Evolutionary conservation across 2,329 filamentous ascomycete genomes (phyloP), one percentile per base, ranked within the genome.

Genomic region (Aspergillus intermedius): DNA sequence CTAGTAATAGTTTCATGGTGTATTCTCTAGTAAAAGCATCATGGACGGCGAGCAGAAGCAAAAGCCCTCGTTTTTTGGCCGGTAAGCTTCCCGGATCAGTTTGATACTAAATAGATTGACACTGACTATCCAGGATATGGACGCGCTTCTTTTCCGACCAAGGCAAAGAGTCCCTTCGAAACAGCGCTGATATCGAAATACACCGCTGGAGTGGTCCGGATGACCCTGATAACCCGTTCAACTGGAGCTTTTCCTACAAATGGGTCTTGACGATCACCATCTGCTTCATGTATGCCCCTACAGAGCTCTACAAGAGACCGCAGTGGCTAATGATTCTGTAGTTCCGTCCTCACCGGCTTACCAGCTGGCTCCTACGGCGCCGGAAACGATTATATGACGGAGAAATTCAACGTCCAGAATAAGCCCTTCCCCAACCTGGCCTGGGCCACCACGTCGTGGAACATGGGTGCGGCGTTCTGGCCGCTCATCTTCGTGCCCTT

Each of bases 331-430:
- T 43, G 13, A 43, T 19, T 2, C 7, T 10, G 23, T 12, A 66
- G 65, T 12, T 73, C 70, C 3, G 70, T 74, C 44, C 49, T 73
- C 4, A 72, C 70, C 0, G 68, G 70, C 25, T 55, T 73, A 1
- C 69, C 70, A 0, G 70, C 70, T 9, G 70, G 69, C 9, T 68
- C 68, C 0, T 74, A 72, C 46, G 67, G 69, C 3, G 61, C 68
- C 12, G 57, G 64, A 1, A 63, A 64, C 42, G 35, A 55, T 30
- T 65, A 55, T 44, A 67, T 67, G 63, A 62, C 50, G 21, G 12
- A 56, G 17, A 44, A 44, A 3, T 68, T 67, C 46, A 57, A 67
- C 44, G 62, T 68, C 1, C 62, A 67, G 46, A 66, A 67, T 47
- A 43, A 51, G 2, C 65, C 65, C 0, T 67, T 68, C 37, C 63